A percentile compares a stretch with the other conserved stretches of the same genome.
Conservation (phyloP, 495 filamentous ascomycete species). For the Hyaloscypha variabilis region DNA sequence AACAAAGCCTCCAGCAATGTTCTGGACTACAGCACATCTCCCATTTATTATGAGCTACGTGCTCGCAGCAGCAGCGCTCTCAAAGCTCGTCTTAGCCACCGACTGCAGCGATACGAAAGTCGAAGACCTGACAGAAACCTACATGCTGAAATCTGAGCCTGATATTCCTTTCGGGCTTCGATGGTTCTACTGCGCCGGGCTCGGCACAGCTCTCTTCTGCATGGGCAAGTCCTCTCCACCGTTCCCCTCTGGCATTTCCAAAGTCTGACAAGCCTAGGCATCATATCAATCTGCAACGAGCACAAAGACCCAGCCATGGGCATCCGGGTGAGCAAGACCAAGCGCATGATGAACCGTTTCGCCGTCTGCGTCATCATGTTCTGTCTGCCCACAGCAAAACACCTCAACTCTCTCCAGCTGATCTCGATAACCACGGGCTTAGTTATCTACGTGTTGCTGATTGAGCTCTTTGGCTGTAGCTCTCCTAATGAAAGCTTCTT, state of each 20-base stretch:
- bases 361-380: constrained; percentile 49
- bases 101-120: constrained; percentile 47
- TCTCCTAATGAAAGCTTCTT: constrained; percentile 44
- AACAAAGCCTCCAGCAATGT: constrained; percentile 33
- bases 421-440: constrained; percentile 51
- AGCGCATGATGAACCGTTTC: constrained; percentile 48
- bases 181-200: constrained; percentile 61
- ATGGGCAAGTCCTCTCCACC: constrained; percentile 41
- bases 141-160: constrained; percentile 41
- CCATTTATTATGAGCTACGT: constrained; percentile 62
- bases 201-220: constrained; percentile 51
- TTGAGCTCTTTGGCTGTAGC: constrained; percentile 54
- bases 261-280: constrained; percentile 28
- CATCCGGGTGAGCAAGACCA: constrained; percentile 48
- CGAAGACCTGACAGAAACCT: constrained; percentile 47
- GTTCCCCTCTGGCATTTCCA: neutral
- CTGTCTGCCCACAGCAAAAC: constrained; percentile 47
- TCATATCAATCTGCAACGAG: constrained; percentile 46
- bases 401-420: constrained; percentile 50
- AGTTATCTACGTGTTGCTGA: constrained; percentile 44
- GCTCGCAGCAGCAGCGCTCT: constrained; percentile 53
- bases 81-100: constrained; percentile 53
- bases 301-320: constrained; percentile 40
- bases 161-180: constrained; percentile 49
- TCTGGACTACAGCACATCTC: constrained; percentile 47